phyloP scores from a whole-genome alignment of 345 rosid genomes.

The Arabidopsis suecica region DNA sequence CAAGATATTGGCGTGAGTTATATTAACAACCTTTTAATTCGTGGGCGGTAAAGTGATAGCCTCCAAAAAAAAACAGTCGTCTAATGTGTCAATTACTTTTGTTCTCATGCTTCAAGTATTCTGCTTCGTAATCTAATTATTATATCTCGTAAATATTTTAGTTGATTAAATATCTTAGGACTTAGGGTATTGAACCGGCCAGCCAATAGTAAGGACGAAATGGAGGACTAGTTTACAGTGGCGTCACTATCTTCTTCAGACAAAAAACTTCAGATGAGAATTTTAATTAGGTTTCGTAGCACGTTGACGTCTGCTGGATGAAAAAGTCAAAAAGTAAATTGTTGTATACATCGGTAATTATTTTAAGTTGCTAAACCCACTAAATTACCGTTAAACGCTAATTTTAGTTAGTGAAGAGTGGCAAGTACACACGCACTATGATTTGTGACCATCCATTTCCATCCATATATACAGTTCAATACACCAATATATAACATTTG shows the following conservation, averaged over 20 bases:
- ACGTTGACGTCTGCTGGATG: conserved; percentile 15
- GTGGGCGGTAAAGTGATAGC: conserved; percentile 48
- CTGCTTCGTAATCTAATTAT: conserved; percentile 6
- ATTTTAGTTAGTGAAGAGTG: conserved; percentile 29
- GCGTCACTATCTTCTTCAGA: conserved; percentile 37
- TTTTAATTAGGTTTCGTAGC: conserved; percentile 11
- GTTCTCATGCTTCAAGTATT: conserved; percentile 30
- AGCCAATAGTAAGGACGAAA: conserved; percentile 36
- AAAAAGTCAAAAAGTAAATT: not conserved
- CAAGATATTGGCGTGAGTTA: conserved; percentile 32
- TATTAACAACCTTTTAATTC: conserved; percentile 38
- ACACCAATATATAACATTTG: no score
- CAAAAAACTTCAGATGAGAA: conserved; percentile 7
- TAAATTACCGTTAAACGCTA: conserved; percentile 18
- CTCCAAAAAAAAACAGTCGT: conserved; percentile 41
- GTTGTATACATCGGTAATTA: no score
- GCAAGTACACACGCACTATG: conserved; percentile 28
- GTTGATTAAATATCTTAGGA: not conserved
- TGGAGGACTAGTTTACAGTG: conserved; percentile 25
- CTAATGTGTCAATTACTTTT: conserved; percentile 39
- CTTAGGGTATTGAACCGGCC: conserved; percentile 34
- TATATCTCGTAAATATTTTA: not conserved
- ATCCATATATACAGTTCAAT: not conserved
- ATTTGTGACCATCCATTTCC: conserved; percentile 11
- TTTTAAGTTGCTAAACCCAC: conserved; percentile 14